Evolutionary conservation across 2,329 filamentous ascomycete species (phyloP), one percentile per base, ranked within the genome.

Genomic region (Diaporthe vaccinii): DNA sequence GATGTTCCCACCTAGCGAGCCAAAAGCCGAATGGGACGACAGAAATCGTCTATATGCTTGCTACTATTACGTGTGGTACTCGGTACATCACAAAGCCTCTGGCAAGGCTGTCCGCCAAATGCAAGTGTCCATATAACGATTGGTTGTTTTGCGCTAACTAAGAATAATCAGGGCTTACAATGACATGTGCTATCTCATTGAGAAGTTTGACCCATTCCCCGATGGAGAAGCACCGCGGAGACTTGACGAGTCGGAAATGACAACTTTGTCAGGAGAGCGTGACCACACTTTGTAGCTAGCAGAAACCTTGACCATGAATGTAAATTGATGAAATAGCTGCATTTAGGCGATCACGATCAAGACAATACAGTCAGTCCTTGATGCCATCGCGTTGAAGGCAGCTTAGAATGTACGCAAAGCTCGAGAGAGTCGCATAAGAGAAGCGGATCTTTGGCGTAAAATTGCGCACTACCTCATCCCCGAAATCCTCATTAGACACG

Each of bases 51-150:
- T 70, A 0, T 70, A 72, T 25, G 58, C 58, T 0, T 61, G 58
- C 36, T 61, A 61, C n/a, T 44, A 61, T 6, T 61, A 61, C 14
- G 14, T 61, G 12, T 61, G 58, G 58, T 61, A 61, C 22, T 61
- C 58, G 12, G 58, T 61, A 17, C 58, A 61, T 17, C 58, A 61
- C 58, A 61, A 41, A 20, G 58, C 58, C 36, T 44, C 58, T 9
- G 58, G 58, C 12, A 61, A 61, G 58, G 58, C 58, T 44, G 58
- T 61, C 58, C 58, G 58, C 58, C 58, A 61, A 14, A 61, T 61
- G 58, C 36, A 61, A 61, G 58, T 61, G 6, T 31, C 57, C 31
- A 59, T 12, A 59, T 4, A n/a, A 12, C 9, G 3, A 28, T 15
- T 17, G 31, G 17, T 15, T 58, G 15, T 6, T 10, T 4, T 41